Conservation (phyloP, 148 eudicot species). For the Beta vulgaris region DNA sequence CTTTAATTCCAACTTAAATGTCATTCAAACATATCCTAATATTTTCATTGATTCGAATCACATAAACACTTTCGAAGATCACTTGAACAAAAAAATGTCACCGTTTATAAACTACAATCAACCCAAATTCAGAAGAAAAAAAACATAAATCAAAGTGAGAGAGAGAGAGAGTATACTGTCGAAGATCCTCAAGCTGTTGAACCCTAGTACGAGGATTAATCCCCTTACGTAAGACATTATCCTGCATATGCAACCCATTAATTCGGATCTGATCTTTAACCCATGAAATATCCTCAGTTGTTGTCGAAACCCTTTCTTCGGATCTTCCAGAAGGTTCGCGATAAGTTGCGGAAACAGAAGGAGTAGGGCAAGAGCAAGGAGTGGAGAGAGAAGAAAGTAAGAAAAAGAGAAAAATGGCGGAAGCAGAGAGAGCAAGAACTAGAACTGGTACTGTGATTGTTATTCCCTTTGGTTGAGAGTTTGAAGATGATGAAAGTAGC, state of each 20-base stretch:
- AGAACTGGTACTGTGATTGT: slow-evolving; percentile 59
- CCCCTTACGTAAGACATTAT: slow-evolving; percentile 83
- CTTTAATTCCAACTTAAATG: background rate
- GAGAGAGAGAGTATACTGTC: slow-evolving; percentile 36
- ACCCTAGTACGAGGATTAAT: slow-evolving; percentile 93
- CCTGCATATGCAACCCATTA: slow-evolving; percentile 88
- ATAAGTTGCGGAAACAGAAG: background rate
- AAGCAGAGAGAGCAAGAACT: slow-evolving; percentile 42
- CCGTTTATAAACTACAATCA: no score
- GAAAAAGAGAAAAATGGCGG: slow-evolving; percentile 63
- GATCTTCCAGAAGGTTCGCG: slow-evolving; percentile 14
- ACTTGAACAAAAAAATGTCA: background rate
- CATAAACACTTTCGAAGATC: background rate
- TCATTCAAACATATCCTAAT: background rate
- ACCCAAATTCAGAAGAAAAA: slow-evolving; percentile 7
- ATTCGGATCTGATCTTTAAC: slow-evolving; percentile 61
- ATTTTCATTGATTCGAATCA: no score
- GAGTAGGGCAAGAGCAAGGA: slow-evolving; percentile 36
- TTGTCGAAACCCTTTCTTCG: slow-evolving; percentile 36
- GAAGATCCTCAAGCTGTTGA: slow-evolving; percentile 82
- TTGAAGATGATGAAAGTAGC: slow-evolving; percentile 12
- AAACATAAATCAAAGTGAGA: background rate
- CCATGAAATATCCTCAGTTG: slow-evolving; percentile 70
- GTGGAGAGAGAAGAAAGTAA: slow-evolving; percentile 55
- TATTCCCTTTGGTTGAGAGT: slow-evolving; percentile 46